phyloP scores from a whole-genome alignment of 1,139 yeast genomes.

The Suhomyces chickasaworum region DNA sequence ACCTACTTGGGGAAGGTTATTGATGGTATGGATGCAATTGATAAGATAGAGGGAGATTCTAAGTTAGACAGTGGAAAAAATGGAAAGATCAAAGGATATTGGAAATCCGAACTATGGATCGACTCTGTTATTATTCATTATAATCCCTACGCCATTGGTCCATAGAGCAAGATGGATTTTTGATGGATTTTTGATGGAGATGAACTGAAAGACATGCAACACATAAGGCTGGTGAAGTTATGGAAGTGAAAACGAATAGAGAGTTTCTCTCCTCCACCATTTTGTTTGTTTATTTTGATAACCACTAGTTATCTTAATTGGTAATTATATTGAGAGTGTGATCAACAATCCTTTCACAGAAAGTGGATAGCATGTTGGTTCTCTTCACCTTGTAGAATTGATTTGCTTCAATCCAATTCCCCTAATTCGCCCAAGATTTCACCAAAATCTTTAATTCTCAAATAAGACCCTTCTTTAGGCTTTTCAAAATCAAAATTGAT shows the following conservation, averaged over 20 bases:
- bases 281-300: no score
- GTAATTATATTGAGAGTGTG: no score
- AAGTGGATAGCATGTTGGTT: no score
- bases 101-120: slow-evolving; percentile 26
- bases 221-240: no score
- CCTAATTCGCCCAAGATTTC: slow-evolving; percentile 46
- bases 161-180: not conserved
- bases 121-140: slow-evolving; percentile 21
- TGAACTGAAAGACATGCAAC: no score
- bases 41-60: slow-evolving; percentile 17
- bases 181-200: no score
- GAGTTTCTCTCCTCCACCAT: no score
- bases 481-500: slow-evolving; percentile 34
- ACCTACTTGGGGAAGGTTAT: slow-evolving; percentile 23
- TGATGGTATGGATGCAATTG: slow-evolving; percentile 25
- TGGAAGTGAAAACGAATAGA: no score
- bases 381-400: no score
- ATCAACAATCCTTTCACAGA: no score
- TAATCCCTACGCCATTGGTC: slow-evolving; percentile 20
- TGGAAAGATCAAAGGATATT: slow-evolving; percentile 25
- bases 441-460: slow-evolving; percentile 46
- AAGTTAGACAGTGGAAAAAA: slow-evolving; percentile 19
- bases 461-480: slow-evolving; percentile 30
- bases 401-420: slow-evolving; percentile 36
- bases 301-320: no score